Evolutionary conservation across 2,329 filamentous ascomycete genomes (phyloP).

Genomic region (Verticillium nubilum): DNA sequence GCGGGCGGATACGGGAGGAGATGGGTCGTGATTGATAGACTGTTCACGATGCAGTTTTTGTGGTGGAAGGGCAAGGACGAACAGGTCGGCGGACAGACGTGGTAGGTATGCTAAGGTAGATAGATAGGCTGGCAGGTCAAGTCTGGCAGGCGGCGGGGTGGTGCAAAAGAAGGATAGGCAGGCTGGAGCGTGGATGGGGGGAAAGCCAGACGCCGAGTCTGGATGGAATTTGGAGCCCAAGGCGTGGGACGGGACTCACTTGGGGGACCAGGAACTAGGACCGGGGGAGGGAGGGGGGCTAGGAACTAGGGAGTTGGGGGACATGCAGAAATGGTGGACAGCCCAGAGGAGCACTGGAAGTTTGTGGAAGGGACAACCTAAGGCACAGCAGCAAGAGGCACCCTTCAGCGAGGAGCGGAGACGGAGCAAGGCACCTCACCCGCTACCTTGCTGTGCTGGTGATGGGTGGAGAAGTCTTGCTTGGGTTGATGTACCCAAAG

Average conservation of each 20-base stretch:
- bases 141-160: background rate
- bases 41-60: background rate
- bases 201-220: constrained; percentile 1
- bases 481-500: background rate
- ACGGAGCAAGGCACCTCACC: background rate
- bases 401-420: background rate
- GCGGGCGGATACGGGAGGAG: background rate
- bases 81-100: background rate
- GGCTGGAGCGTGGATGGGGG: background rate
- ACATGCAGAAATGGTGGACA: background rate
- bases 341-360: background rate
- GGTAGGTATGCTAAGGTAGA: background rate
- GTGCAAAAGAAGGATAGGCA: constrained; percentile 1
- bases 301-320: background rate
- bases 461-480: background rate
- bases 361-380: background rate
- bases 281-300: background rate
- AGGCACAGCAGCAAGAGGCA: background rate
- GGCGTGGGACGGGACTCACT: constrained; percentile 1
- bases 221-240: constrained; percentile 3
- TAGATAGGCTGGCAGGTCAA: background rate
- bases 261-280: background rate
- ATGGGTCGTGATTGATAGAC: background rate
- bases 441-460: background rate
- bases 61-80: background rate